Evolutionary conservation across 225 moss, liverwort and hornwort species (phyloP), one percentile per base, ranked within the genome.

Genomic region (Climacium dendroides): DNA sequence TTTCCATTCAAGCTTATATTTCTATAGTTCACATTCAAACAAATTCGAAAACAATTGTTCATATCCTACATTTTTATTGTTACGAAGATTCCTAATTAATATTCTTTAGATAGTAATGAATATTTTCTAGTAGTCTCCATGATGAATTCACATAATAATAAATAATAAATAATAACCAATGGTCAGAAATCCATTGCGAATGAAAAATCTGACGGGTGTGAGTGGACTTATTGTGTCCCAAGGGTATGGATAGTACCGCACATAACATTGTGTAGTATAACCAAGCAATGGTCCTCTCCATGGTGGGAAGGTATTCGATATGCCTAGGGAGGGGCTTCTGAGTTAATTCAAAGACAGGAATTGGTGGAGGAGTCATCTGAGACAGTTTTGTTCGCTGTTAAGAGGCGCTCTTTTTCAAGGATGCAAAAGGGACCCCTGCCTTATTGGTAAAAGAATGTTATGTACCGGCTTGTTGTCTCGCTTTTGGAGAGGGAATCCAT

Each of bases 111-210:
- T 35, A 9, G 8, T 5, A 52, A 75, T 52, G 34, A 5, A 75
- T 52, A 5, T 52, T 75, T 75, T 75, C 8, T 22, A 13, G 5
- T 20, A 34, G 22, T 52, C 13, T 75, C 20, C 13, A 50, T 8
- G 13, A 74, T 74, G 13, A 22, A 34, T 34, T 52, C 50, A 52
- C 22, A 50, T 13, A 45, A 45, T 45, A 45, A 45, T 45, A n/a
- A 50, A 34, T 34, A 32, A 5, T 74, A 52, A 74, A 20, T 22
- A 50, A 50, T 22, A 75, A 13, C 2, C 3, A 5, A 8, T 19
- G 3, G 8, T 35, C 0, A 0, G 0, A 19, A 11, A 14, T 13
- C 22, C 7, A 74, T 52, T 5, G 13, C 1, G 0, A 32, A 12
- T 32, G 19, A 74, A 32, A 48, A 19, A 32, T 32, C 2, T 74